Evolutionary conservation across 768 basidiomycete genomes (phyloP).

Genomic region (Melanogaster broomeanus): DNA sequence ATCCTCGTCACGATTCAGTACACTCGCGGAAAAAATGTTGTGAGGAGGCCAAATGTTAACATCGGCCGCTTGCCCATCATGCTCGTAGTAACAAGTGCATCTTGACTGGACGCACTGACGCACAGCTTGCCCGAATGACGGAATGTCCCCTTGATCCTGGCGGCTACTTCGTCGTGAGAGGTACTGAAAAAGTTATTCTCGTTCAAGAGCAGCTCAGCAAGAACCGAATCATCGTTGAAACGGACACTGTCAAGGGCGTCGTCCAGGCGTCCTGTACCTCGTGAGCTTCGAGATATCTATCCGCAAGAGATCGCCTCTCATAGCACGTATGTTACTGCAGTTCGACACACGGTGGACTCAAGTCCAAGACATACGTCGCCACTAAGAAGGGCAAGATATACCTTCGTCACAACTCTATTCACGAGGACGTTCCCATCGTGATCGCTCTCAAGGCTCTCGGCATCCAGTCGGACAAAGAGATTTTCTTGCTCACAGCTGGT

Average conservation of each 20-base stretch:
- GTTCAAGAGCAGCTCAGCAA: constrained; percentile 99
- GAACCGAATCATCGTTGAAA: constrained; percentile 98
- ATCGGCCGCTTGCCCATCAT: constrained; percentile 95
- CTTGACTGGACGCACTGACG: constrained; percentile 72
- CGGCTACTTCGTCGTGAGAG: constrained; percentile 99
- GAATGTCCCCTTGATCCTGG: constrained; percentile 99
- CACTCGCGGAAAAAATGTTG: constrained; percentile 87
- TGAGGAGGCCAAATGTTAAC: constrained; percentile 77
- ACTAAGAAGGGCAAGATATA: constrained; percentile 96
- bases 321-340: constrained; percentile 36
- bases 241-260: constrained; percentile 82
- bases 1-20: constrained; percentile 95
- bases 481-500: constrained; percentile 90
- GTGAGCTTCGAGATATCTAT: constrained; percentile 46
- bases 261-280: constrained; percentile 97
- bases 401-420: constrained; percentile 95
- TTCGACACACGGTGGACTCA: constrained; percentile 80
- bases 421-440: constrained; percentile 95
- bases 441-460: constrained; percentile 97
- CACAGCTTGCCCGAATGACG: constrained; percentile 88
- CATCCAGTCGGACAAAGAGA: constrained; percentile 97
- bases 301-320: constrained; percentile 8
- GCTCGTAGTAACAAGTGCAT: constrained; percentile 96
- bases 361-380: constrained; percentile 96
- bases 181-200: constrained; percentile 98